Evolutionary conservation across 768 basidiomycete species (phyloP), one percentile per base, ranked within the genome.

Genomic region (Strobilomyces dryophilus): DNA sequence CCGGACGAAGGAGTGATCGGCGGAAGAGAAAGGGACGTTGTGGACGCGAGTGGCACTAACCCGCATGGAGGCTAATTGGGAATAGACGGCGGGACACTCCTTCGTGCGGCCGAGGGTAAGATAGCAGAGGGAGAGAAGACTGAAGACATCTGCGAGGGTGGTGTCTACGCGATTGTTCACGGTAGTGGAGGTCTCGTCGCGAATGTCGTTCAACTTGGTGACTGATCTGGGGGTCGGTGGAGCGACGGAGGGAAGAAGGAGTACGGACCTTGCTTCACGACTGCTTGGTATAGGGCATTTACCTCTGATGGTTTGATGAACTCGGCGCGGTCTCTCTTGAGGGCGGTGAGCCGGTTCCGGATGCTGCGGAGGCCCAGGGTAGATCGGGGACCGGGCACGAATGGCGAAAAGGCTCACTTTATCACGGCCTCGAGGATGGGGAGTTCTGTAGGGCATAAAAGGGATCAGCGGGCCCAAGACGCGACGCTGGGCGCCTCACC

Each of bases 31-130:
- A 55, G 46, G 50, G 35, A 18, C 37, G 39, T 20, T 29, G 26
- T 27, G 40, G 36, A 39, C 20, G 37, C 20, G 46, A 47, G 9
- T 34, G 49, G 20, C 48, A 85, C 93, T 80, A 64, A 98, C 94
- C 72, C 89, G 76, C 87, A 99, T 97, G 54, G 88, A 93, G 36
- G 93, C 92, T 57, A 98, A 85, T 64, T 98, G 97, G 57, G 91
- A 92, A 70, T 97, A 99, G 0, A 89, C 92, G 24, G 95, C 95
- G 0, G 95, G 95, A 10, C 87, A 87, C 70, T 98, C 95, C 59
- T 86, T 84, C 37, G 92, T 94, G 75, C 94, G 95, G 40, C 97
- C 97, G 56, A 99, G 94, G 35, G 95, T 97, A 62, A 99, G 84
- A 77, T 94, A 99, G 79, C 97, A 98, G 59, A 99, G 81, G 14